Base-by-base conservation (phyloP, 2,329 filamentous ascomycete species). In the Colletotrichum sp. region DNA sequence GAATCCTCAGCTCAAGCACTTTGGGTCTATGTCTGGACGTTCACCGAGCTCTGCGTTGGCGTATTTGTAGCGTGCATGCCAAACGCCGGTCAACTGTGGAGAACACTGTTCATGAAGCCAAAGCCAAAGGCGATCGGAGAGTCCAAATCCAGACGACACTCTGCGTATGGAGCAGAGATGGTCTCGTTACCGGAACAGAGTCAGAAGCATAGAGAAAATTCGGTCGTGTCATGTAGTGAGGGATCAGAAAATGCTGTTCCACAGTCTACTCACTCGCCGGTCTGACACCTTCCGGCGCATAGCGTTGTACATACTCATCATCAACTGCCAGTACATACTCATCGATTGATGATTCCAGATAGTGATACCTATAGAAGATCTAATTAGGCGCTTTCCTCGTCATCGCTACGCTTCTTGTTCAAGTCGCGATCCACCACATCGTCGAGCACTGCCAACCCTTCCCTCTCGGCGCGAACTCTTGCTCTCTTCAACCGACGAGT, bases 401-500 rank as follows among this genome's bases (percentile, higher is more conserved):
- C 64, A 11, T 57, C 25, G 6, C 25, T 25, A 8, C 59, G 62
- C 19, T 72, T 64, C 27, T 19, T 62, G 36, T 70, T 61, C 61
- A 80, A 67, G 32, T 81, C 79, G 1, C 77, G 77, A 59, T 81
- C 80, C 12, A 79, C 84, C 29, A 88, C 83, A 79, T 88, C 87
- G 69, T 87, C 84, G 77, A 89, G 78, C 6, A 89, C 84, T 1
- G 84, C 82, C 78, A 87, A 82, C 1, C 84, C 83, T 19, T 82
- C 82, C 78, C 83, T 85, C 52, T 84, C 83, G 2, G 88, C 87
- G 13, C 80, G 82, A 6, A 88, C 76, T 59, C 85, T 84, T 12
- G 84, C 84, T 30, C 83, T 78, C 81, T 89, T 89, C 63, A 88
- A 78, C 71, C 80, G 83, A 22, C 88, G 82, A 25, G 87, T 89